Evolutionary conservation across 2,329 filamentous ascomycete genomes (phyloP), one percentile per base, ranked within the genome.

Genomic region (Cryphonectria nitschkei): DNA sequence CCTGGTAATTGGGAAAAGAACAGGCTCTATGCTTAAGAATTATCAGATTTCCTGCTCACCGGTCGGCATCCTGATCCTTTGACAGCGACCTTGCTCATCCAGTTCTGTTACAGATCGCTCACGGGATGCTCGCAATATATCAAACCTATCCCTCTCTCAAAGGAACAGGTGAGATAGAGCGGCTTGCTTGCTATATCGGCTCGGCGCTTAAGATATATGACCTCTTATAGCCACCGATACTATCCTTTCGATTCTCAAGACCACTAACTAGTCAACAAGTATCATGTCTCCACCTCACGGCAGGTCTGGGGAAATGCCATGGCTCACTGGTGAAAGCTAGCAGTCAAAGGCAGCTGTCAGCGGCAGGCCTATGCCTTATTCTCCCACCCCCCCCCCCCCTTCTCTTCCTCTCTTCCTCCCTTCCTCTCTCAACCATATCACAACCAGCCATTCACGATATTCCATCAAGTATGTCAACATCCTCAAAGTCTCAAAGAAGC

Each of bases 11-110:
- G 37, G 26, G 37, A 13, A n/a, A 46, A 64, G n/a, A 19, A 39
- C 29, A n/a, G 39, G 11, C 5, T 64, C 14, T 39, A 19, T 22
- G 61, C 37, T 46, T 26, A 26, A 14, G 13, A 64, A 64, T 13
- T 46, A 39, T 39, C 61, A 63, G 29, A 43, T n/a, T 63, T n/a
- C 61, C 22, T 46, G 37, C 61, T 63, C 61, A 26, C 22, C 22
- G n/a, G 13, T 16, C 39, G 61, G 37, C 29, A 39, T 9, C 37
- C 37, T 7, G 29, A 58, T 52, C 7, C 46, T 52, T 19, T 52
- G 50, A n/a, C 46, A 52, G 7, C 9, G 22, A n/a, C 22, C 46
- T 52, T 52, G 46, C 46, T 50, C 46, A 22, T 19, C 8, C 3
- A 22, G 1, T 22, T 50, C 2, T 22, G 5, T 50, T 50, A 22